phyloP scores from a whole-genome alignment of 2,329 filamentous ascomycete species.

The Penicillium sp. region DNA sequence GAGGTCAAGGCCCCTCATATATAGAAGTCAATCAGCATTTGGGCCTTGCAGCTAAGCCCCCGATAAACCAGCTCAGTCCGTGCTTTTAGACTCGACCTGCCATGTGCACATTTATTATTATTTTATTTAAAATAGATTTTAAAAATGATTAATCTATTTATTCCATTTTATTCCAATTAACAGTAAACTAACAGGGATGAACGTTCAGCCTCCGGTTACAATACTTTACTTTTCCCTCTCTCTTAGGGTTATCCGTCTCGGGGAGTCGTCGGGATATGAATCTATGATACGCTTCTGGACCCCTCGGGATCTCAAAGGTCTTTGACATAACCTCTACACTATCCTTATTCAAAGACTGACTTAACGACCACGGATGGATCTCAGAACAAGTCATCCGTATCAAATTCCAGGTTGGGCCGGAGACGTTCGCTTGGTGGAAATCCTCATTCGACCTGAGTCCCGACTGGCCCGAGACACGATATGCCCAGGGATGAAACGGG shows the following conservation, averaged over 20 bases:
- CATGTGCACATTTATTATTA: constrained; percentile 15
- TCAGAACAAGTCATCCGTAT: constrained; percentile 7
- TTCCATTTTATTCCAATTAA: neutral
- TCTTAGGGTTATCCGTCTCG: too few species aligned
- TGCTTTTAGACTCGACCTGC: constrained; percentile 22
- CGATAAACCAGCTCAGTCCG: constrained; percentile 20
- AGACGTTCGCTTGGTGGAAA: constrained; percentile 10
- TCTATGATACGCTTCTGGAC: too few species aligned
- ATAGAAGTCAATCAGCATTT: constrained; percentile 21
- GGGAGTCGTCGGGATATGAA: too few species aligned
- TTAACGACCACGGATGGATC: neutral
- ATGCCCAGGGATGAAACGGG: constrained; percentile 22
- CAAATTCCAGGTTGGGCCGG: constrained; percentile 8
- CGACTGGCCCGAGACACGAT: constrained; percentile 23
- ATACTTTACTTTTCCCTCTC: neutral
- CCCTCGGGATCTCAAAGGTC: too few species aligned
- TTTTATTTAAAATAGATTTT: neutral
- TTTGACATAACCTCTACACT: too few species aligned
- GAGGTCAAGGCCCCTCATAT: constrained; percentile 12
- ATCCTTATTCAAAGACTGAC: too few species aligned
- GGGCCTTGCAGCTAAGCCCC: constrained; percentile 27
- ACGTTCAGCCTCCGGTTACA: constrained; percentile 8
- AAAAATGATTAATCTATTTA: neutral
- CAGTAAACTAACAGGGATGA: neutral
- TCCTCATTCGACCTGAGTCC: constrained; percentile 14